A percentile compares a stretch with the other conserved stretches of the same genome.
Evolutionary conservation across 257 asterid species (phyloP).

Genomic region (Solanum tacnaense): DNA sequence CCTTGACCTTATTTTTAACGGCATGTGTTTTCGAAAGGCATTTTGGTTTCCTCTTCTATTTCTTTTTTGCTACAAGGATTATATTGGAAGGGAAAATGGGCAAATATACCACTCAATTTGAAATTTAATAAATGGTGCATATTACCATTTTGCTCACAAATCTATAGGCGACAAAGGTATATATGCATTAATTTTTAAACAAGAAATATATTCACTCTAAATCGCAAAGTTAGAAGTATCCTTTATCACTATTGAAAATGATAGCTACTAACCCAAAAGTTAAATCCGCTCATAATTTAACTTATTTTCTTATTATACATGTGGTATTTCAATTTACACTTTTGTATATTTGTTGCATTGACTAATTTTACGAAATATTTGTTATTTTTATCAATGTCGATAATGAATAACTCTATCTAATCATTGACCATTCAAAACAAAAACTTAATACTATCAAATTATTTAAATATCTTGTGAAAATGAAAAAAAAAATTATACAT

Average conservation of each 20-base stretch:
- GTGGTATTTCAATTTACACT: not conserved
- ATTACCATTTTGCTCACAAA: too few species aligned
- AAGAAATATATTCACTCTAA: too few species aligned
- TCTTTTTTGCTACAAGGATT: not conserved
- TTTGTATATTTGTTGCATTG: too few species aligned
- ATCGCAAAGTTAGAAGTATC: too few species aligned
- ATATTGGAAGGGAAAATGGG: not conserved
- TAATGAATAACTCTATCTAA: not conserved
- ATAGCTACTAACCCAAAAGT: not conserved
- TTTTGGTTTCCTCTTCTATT: not conserved
- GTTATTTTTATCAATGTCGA: too few species aligned
- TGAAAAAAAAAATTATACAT: too few species aligned
- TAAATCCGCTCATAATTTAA: too few species aligned
- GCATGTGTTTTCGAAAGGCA: not conserved
- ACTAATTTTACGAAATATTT: too few species aligned
- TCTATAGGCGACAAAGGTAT: not conserved
- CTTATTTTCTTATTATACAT: too few species aligned
- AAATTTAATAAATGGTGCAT: not conserved
- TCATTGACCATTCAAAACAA: not conserved
- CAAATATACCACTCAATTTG: not conserved
- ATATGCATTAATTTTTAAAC: too few species aligned
- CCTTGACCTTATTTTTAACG: too few species aligned
- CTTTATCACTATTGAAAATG: not conserved
- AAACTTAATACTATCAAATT: not conserved
- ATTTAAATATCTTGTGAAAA: not conserved